Evolutionary conservation across 345 rosid genomes (phyloP).

Genomic region (Brassica napus): DNA sequence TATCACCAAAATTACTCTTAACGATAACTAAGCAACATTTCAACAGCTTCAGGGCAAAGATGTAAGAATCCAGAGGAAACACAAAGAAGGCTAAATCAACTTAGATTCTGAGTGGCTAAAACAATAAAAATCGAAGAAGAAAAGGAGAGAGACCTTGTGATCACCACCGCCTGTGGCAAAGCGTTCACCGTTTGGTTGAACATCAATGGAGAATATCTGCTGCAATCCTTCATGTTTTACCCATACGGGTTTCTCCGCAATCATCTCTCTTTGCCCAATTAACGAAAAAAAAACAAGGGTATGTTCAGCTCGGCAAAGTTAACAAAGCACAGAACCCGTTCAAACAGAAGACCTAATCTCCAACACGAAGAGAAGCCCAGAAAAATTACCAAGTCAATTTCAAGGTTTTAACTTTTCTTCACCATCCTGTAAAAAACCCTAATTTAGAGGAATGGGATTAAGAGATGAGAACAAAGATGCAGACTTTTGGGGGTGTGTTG

Average conservation of each 20-base stretch:
- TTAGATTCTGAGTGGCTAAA: neutral
- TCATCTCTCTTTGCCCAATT: conserved; percentile 48
- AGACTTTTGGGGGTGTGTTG: neutral
- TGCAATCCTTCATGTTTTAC: conserved; percentile 96
- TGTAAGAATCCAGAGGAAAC: no score
- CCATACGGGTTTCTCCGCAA: conserved; percentile 97
- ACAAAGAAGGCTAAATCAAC: no score
- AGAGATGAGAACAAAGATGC: neutral
- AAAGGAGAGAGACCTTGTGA: conserved; percentile 67
- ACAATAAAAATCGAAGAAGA: neutral
- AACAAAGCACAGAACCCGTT: conserved; percentile 8
- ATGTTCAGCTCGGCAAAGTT: neutral
- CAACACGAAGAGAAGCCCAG: neutral
- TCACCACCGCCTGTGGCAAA: conserved; percentile 99
- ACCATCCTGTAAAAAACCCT: conserved; percentile 2
- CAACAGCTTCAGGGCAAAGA: no score
- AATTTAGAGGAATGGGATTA: conserved; percentile 7
- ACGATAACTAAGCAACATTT: no score
- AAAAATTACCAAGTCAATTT: conserved; percentile 3
- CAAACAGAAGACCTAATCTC: conserved; percentile 12
- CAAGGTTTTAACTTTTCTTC: neutral
- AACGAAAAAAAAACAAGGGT: neutral
- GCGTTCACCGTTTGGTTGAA: conserved; percentile 93
- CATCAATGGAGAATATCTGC: conserved; percentile 96
- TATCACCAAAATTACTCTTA: no score